Evolutionary conservation across 2,329 filamentous ascomycete species (phyloP), one percentile per base, ranked within the genome.

Genomic region (Aspergillus melleus): DNA sequence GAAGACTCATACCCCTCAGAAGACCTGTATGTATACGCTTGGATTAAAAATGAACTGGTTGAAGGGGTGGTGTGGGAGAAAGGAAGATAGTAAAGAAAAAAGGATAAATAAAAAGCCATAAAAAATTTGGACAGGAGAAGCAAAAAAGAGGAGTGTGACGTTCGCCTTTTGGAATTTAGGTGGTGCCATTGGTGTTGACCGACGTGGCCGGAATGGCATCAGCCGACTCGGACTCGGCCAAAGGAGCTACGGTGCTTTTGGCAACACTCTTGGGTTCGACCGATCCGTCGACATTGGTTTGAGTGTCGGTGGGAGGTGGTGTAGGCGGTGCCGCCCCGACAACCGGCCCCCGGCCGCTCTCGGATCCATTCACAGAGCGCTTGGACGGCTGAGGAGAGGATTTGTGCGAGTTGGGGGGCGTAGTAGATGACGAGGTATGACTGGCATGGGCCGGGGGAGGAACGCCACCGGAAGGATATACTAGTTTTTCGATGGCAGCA

Each of bases 261-360:
- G 69, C 67, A 57, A 74, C 68, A 14, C 66, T 70, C 63, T 77
- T 77, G 14, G 70, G 61, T 50, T 74, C 72, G 4, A 78, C 71
- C 67, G 77, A 72, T 57, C 74, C 78, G 57, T 82, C 80, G 32
- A 78, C 72, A 53, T 84, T 83, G 68, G 86, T 90, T 70, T 90
- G 90, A 44, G 85, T 85, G 67, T 88, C 88, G 66, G 84, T 88
- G 2, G 88, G 90, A 56, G 91, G 81, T 22, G 83, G 82, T 1
- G 89, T 90, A 0, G 88, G 89, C 9, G 87, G 85, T 0, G 84
- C 83, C 10, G 81, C 79, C 19, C 55, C 87, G 83, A 76, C 77
- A 75, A 69, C 78, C 75, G 66, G 84, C 77, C 58, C 80, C 76
- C 61, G 80, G 75, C 50, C 81, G 74, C 46, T 74, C 70, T 74